These are phyloP conservation scores for Isoetes taiwanensis DNA, from an alignment of 75 land plant genomes.

Conservation along the genomic window DNA sequence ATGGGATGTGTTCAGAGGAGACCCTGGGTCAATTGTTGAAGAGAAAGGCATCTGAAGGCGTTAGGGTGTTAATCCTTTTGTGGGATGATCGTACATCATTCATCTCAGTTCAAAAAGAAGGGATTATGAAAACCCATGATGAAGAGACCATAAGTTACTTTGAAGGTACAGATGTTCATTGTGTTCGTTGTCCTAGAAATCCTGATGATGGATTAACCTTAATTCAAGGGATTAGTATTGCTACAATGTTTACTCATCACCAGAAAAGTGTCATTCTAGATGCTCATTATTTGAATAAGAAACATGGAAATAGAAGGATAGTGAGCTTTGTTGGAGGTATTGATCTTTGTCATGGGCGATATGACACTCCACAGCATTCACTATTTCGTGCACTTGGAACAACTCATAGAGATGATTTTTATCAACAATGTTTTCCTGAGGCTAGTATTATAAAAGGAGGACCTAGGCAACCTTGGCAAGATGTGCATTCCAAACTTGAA, in stretches of 20 bases:
- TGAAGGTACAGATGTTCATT: conserved; percentile 39
- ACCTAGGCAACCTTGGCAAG: conserved; percentile 90
- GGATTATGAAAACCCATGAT: conserved; percentile 56
- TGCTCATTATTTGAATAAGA: too few relatives aligned
- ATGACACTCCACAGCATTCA: conserved; percentile 55
- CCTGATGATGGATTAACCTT: conserved; percentile 22
- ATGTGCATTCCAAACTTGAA: conserved; percentile 45
- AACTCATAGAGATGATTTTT: conserved; percentile 40
- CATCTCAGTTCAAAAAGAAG: conserved; percentile 24
- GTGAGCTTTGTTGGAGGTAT: conserved; percentile 74
- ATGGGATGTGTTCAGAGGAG: conserved; percentile 20
- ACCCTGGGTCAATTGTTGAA: conserved; percentile 26
- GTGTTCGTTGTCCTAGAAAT: conserved; percentile 41
- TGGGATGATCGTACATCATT: conserved; percentile 62
- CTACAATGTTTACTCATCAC: conserved; percentile 62
- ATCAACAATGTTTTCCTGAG: conserved; percentile 40
- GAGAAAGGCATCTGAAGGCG: conserved; percentile 21
- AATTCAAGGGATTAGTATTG: conserved; percentile 26
- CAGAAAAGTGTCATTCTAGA: conserved; percentile 71
- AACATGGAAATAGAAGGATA: conserved; percentile 25
- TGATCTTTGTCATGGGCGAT: conserved; percentile 73
- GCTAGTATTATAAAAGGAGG: conserved; percentile 52
- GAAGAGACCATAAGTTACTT: conserved; percentile 43
- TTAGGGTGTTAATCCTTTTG: conserved; percentile 18
- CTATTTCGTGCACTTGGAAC: conserved; percentile 42